A percentile compares a stretch with the other conserved stretches of the same genome.
Conservation (phyloP, 148 eudicot genomes). For the Arctostaphylos glauca region DNA sequence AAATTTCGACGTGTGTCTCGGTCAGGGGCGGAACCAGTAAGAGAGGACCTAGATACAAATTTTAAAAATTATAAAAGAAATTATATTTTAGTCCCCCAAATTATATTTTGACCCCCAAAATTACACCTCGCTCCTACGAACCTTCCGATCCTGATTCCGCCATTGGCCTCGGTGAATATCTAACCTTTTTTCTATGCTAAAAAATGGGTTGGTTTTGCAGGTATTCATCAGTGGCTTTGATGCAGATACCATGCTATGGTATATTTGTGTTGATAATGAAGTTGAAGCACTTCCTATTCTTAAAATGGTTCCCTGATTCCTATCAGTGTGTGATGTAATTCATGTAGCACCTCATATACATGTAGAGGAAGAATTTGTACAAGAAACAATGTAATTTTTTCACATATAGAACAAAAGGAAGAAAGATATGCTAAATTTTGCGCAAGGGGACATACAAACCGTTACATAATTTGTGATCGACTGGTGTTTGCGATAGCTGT, state of each 20-base stretch:
- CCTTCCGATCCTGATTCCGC: too few relatives aligned
- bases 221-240: constrained; percentile 71
- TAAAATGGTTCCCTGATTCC: constrained; percentile 58
- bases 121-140: too few relatives aligned
- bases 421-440: background rate
- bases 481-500: background rate
- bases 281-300: constrained; percentile 57
- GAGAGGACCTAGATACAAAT: too few relatives aligned
- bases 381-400: background rate
- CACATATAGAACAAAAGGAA: background rate
- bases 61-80: too few relatives aligned
- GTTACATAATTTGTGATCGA: background rate
- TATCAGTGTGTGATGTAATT: constrained; percentile 39
- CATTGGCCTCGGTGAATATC: background rate
- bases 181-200: background rate
- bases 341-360: background rate
- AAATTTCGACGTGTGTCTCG: too few relatives aligned
- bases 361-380: background rate
- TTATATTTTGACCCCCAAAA: too few relatives aligned
- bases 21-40: too few relatives aligned
- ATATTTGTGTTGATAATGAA: constrained; percentile 61
- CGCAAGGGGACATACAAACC: background rate
- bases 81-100: too few relatives aligned
- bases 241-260: constrained; percentile 88
- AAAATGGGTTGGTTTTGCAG: constrained; percentile 28